Base-by-base conservation (phyloP, 1,284 basidiomycete species). In the Fistulinella cinereoalba region DNA sequence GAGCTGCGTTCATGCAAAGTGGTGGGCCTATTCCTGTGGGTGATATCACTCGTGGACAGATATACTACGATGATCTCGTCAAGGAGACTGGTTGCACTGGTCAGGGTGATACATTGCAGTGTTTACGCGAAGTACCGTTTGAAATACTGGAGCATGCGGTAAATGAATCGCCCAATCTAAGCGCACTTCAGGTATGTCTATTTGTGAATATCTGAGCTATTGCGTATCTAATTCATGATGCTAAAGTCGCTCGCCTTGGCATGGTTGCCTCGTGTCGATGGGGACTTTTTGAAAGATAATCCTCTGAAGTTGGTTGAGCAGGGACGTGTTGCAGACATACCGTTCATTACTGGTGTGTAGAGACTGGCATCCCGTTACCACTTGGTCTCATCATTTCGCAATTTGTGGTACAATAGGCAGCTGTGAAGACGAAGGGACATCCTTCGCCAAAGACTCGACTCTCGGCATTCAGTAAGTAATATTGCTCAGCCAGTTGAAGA, bases 401-500 rank as follows among this genome's bases (percentile, higher is more conserved):
- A n/a, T n/a, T n/a, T n/a, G n/a, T n/a, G n/a, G n/a, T n/a, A n/a
- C n/a, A n/a, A n/a, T 61, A 36, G 71, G 72, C 22, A 69, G 75
- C 46, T 73, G 71, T 44, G 76, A 78, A 43, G 78, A 79, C 45
- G 77, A 80, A 58, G 78, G 77, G n/a, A 79, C 78, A 0, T 27
- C 74, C 0, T 79, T 80, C 53, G 67, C 75, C 0, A n/a, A n/a
- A n/a, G 52, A 79, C 7, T 62, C 73, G 1, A 70, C 55, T 11
- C 43, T 69, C 29, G 74, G 76, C 42, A 52, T 77, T 53, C 75
- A 43, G 49, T 39, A 19, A 39, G 37, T 27, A 24, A 18, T 8
- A 39, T 12, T 19, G n/a, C n/a, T n/a, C n/a, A n/a, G n/a, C 24
- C 7, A 12, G 2, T 8, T 4, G 13, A 8, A 4, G 10, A 9